Evolutionary conservation across 2,329 filamentous ascomycete species (phyloP).

Genomic region (Cytospora piceicola): DNA sequence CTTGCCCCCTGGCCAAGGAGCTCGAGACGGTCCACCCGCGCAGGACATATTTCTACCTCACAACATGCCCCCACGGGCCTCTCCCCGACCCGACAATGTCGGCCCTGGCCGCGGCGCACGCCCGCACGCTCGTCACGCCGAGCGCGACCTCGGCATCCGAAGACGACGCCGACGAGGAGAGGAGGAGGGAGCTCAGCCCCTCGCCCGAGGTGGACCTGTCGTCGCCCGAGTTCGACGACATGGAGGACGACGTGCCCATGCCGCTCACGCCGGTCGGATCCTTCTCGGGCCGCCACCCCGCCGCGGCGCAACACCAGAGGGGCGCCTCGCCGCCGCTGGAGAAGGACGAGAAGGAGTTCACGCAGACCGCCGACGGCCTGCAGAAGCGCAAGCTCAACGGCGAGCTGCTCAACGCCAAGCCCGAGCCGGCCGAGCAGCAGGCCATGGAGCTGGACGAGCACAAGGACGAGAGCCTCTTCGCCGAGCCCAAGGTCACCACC

Average conservation of each 20-base stretch:
- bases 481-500: slow-evolving; percentile 42
- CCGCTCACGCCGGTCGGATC: slow-evolving; percentile 67
- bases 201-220: slow-evolving; percentile 94
- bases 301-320: slow-evolving; percentile 63
- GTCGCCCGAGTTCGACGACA: slow-evolving; percentile 80
- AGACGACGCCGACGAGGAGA: slow-evolving; percentile 69
- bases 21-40: slow-evolving; percentile 90
- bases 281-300: slow-evolving; percentile 54
- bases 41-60: slow-evolving; percentile 95
- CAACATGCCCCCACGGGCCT: slow-evolving; percentile 81
- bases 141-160: slow-evolving; percentile 70
- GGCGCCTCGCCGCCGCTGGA: slow-evolving; percentile 88
- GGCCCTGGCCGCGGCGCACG: slow-evolving; percentile 52
- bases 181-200: slow-evolving; percentile 73
- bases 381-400: slow-evolving; percentile 66
- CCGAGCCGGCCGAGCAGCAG: slow-evolving; percentile 42
- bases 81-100: slow-evolving; percentile 69
- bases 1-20: slow-evolving; percentile 91
- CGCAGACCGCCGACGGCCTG: slow-evolving; percentile 87
- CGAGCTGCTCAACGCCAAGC: slow-evolving; percentile 41
- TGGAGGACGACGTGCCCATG: slow-evolving; percentile 61
- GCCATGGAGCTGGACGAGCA: slow-evolving; percentile 47
- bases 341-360: slow-evolving; percentile 95
- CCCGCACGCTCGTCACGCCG: slow-evolving; percentile 75
- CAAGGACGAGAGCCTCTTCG: slow-evolving; percentile 59